Percentiles rank a stretch among this genome's conserved stretches.
Evolutionary conservation across 2,329 filamentous ascomycete genomes (phyloP).

Genomic region (Cladobotryum mycophilum): DNA sequence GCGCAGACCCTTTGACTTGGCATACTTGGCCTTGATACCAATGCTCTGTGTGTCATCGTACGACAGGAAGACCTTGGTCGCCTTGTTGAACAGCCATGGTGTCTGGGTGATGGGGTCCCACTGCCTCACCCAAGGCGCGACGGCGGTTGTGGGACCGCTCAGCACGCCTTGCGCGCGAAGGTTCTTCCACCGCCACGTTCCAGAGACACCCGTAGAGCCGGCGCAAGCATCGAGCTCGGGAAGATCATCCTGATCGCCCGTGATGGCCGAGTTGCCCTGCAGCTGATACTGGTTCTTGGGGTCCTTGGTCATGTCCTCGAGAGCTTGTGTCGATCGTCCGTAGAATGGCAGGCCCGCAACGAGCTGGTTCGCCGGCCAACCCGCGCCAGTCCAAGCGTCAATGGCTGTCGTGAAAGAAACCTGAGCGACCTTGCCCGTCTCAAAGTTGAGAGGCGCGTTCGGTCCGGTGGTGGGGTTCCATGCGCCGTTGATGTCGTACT

Average conservation of each 20-base stretch:
- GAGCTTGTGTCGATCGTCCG: constrained; percentile 5
- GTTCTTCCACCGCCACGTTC: constrained; percentile 10
- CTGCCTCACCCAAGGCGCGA: constrained; percentile 9
- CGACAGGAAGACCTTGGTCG: constrained; percentile 9
- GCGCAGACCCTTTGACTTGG: constrained; percentile 6
- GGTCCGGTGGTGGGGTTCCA: constrained; percentile 8
- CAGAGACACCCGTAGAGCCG: not conserved
- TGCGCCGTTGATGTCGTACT: constrained; percentile 11
- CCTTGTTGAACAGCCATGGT: constrained; percentile 11
- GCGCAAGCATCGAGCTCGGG: not conserved
- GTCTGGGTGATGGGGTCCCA: constrained; percentile 8
- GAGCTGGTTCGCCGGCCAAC: constrained; percentile 8
- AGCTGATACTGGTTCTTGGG: constrained; percentile 5
- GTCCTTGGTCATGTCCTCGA: constrained; percentile 1
- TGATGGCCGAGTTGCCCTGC: not conserved
- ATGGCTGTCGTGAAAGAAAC: constrained; percentile 6
- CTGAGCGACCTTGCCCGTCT: constrained; percentile 3
- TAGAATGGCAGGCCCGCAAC: constrained; percentile 9
- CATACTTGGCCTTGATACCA: constrained; percentile 10
- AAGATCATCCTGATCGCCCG: constrained; percentile 1
- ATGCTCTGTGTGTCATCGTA: constrained; percentile 14
- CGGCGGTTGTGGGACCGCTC: not conserved
- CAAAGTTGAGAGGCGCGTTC: constrained; percentile 8
- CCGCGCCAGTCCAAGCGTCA: constrained; percentile 6
- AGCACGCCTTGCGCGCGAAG: constrained; percentile 4